Conservation (phyloP, 441 rosid species). For the Gossypium trilobum region DNA sequence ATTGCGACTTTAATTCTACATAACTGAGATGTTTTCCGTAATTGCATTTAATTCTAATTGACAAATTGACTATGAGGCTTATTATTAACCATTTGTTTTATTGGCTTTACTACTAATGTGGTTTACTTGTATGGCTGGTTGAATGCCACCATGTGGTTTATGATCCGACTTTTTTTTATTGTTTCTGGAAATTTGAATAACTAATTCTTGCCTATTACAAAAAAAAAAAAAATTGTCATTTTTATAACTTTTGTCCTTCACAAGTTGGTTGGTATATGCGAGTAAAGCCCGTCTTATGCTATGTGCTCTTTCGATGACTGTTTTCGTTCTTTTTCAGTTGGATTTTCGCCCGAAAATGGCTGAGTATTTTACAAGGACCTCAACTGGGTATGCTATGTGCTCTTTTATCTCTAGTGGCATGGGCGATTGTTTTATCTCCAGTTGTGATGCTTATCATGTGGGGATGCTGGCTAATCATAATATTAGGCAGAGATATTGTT, state of each 20-base stretch:
- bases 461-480: conserved; percentile 82
- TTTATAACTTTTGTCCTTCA: not conserved
- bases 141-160: not conserved
- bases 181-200: not conserved
- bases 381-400: conserved; percentile 74
- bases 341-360: conserved; percentile 99
- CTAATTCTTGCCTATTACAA: not conserved
- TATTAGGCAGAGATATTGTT: conserved; percentile 76
- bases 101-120: conserved; percentile 13
- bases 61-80: not conserved
- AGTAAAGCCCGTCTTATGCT: too few relatives aligned
- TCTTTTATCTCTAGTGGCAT: conserved; percentile 62
- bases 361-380: conserved; percentile 72
- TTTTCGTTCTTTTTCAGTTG: conserved; percentile 53
- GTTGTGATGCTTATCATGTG: conserved; percentile 70
- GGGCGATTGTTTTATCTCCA: conserved; percentile 83
- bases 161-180: not conserved
- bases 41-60: conserved; percentile 2
- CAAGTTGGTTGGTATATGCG: not conserved
- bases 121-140: conserved; percentile 8
- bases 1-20: not conserved
- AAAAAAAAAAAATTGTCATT: not conserved
- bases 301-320: not conserved
- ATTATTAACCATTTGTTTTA: not conserved
- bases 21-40: conserved; percentile 8